Percentiles rank a stretch among this genome's conserved stretches.
Conservation (phyloP, 176 grass and related monocot species). For the Musa acuminata region DNA sequence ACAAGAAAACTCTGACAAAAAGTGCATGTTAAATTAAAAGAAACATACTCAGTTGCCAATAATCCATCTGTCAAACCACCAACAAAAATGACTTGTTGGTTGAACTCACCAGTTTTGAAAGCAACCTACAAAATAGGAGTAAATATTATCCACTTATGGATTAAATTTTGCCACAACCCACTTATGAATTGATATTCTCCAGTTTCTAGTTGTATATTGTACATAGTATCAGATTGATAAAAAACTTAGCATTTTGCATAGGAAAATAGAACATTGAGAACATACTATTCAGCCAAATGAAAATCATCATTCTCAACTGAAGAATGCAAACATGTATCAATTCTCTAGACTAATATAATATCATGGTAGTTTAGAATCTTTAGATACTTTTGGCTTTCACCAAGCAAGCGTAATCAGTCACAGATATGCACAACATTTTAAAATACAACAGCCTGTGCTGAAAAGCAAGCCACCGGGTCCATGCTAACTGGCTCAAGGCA, state of each 20-base stretch:
- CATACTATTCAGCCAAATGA: too few relatives aligned
- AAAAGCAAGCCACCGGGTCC: neutral
- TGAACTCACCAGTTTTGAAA: constrained; percentile 85
- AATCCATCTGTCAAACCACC: constrained; percentile 90
- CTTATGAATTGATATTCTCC: neutral
- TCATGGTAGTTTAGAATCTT: neutral
- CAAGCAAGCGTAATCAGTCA: neutral
- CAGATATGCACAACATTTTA: neutral
- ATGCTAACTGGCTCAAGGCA: too few relatives aligned
- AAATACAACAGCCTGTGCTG: neutral
- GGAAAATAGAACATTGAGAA: neutral
- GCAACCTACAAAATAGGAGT: constrained; percentile 44
- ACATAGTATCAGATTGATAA: too few relatives aligned
- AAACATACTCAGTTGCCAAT: constrained; percentile 82
- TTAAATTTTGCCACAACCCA: neutral
- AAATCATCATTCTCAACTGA: too few relatives aligned
- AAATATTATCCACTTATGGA: constrained; percentile 10
- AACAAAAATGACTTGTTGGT: constrained; percentile 84
- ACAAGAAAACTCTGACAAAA: neutral
- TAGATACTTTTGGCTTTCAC: neutral
- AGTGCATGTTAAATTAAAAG: neutral
- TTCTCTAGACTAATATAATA: neutral
- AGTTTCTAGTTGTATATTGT: neutral
- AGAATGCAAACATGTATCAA: neutral
- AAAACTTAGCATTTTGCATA: neutral